Base-by-base conservation (phyloP, 75 land plant species). In the Pseudotsuga menziesii region DNA sequence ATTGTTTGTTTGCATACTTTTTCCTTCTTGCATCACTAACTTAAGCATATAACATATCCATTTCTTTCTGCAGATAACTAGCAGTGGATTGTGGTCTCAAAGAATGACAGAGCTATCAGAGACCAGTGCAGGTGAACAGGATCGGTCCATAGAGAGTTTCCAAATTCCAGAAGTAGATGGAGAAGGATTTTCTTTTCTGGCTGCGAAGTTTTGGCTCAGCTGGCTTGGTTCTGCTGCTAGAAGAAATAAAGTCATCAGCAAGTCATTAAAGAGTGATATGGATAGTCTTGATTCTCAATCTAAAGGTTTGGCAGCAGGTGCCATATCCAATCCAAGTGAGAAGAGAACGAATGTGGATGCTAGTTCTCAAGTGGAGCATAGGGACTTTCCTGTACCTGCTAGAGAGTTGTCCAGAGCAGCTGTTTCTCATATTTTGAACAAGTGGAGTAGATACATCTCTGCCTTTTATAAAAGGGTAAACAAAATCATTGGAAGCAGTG, bases 71-170 rank as follows among this genome's bases (percentile, higher is more conserved):
- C 81, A 91, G 94, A 91, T 91, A 16, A 82, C 78, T 48, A 80
- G 88, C 77, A 87, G 75, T 72, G 91, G 94, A 16, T 78, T 91
- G 27, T 91, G 90, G 94, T 78, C 83, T n/a, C 86, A 75, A 12
- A 75, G 80, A 82, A 61, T 81, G 26, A 69, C 75, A 75, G 79
- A 69, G 6, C 55, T 56, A 69, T 74, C 58, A 60, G 48, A 76
- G 16, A 32, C 54, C 22, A 73, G 85, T 58, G 22, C 22, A 69
- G 57, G 58, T 58, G 82, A 77, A 52, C 60, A 54, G 66, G 70
- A 55, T 58, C 32, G 13, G 66, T 63, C 56, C 7, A 20, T 29
- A 9, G 86, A 56, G 1, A 75, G 20, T 69, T 71, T 75, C 5
- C 61, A 71, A 44, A 57, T 66, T 36, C 26, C 76, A 69, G 76